Base-by-base conservation (phyloP, 805 yeast species). In the Candida patagonica region DNA sequence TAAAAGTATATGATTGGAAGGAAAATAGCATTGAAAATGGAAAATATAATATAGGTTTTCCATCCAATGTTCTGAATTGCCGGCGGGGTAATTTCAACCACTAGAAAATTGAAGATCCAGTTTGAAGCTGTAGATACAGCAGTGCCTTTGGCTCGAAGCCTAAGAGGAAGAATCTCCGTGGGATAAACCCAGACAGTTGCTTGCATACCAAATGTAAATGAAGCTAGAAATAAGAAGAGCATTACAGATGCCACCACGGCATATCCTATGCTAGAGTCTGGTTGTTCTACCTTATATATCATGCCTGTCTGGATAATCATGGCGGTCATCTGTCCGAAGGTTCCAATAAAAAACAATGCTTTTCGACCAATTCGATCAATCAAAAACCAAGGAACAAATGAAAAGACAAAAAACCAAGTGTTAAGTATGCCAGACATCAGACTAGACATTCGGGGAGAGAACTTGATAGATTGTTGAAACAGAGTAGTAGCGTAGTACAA, bases 311-410 rank as follows among this genome's bases (percentile, higher is more conserved):
- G 25, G 6, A 37, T 13, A 6, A 26, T 39, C 41, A 37, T 37
- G 13, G 30, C 36, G 19, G 20, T 25, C 24, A 22, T 39, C 46
- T 37, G 34, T 26, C 22, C 46, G 24, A 22, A 15, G 13, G 40
- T 40, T 30, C 25, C 35, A 35, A 5, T 34, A 24, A 73, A 55
- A 34, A 71, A 70, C 29, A 73, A 65, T 31, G 59, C 54, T 42
- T 74, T 56, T 44, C 76, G 57, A 10, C 76, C 76, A 6, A 68
- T 59, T 36, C 52, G 53, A 52, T 70, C 74, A 20, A 74, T 72
- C 6, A 66, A 60, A 43, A 58, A 63, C 10, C 73, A 73, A 2
- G 73, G 73, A 30, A 65, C 54, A 35, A 71, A 61, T 9, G 72
- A 40, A 32, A 36, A 32, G 20, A 36, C 17, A 10, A 43, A 19